A percentile compares a stretch with the other conserved stretches of the same genome.
phyloP scores from a whole-genome alignment of 140 eudicot species.

The Bidens hawaiensis region DNA sequence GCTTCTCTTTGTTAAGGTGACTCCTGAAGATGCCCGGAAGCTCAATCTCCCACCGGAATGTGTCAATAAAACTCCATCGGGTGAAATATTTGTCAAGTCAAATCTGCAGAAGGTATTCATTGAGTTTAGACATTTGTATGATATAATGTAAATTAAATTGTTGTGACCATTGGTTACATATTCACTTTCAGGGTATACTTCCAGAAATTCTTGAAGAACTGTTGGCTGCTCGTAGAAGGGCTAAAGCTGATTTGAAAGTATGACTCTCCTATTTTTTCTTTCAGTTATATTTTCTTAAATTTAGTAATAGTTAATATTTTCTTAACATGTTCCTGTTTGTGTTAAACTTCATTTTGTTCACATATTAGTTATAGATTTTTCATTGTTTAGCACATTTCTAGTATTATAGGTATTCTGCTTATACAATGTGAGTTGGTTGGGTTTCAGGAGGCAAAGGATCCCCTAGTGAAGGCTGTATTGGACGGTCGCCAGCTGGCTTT shows the following conservation, averaged over 20 bases:
- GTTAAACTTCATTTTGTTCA: conserved; percentile 5
- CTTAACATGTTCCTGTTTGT: background rate
- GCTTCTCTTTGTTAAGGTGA: conserved; percentile 49
- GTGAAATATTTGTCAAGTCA: conserved; percentile 91
- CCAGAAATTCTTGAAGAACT: conserved; percentile 99
- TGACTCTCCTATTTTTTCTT: conserved; percentile 4
- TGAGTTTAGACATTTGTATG: background rate
- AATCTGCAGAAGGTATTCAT: conserved; percentile 73
- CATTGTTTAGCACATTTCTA: background rate
- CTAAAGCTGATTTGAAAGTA: conserved; percentile 97
- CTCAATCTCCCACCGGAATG: conserved; percentile 89
- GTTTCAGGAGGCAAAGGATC: conserved; percentile 93
- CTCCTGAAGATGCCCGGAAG: conserved; percentile 77
- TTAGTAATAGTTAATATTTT: background rate
- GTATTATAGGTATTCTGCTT: conserved; percentile 2
- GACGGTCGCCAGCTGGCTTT: conserved; percentile 99
- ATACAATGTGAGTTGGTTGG: conserved; percentile 17
- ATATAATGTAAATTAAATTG: background rate
- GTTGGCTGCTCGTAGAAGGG: conserved; percentile 94
- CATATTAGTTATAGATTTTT: background rate
- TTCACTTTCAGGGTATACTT: conserved; percentile 86
- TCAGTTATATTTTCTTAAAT: background rate
- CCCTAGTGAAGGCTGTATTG: conserved; percentile 92
- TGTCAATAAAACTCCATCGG: conserved; percentile 92
- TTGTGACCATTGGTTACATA: conserved; percentile 9